Base-by-base conservation (phyloP, 164 flowering plant genomes). In the Vitis rupestris region DNA sequence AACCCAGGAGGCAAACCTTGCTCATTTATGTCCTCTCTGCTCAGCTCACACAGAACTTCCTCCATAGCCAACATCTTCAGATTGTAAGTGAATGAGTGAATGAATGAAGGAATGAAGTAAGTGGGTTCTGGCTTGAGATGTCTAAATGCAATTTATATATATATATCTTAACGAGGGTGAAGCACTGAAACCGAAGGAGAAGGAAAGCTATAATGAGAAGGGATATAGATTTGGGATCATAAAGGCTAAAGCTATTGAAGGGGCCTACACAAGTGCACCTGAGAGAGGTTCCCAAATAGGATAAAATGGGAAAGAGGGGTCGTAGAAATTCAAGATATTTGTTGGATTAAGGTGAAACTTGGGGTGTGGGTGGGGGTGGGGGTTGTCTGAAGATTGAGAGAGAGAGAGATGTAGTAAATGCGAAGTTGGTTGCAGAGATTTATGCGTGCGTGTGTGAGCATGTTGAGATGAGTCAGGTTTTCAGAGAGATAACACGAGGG, bases 1-100 rank as follows among this genome's bases (percentile, higher is more conserved):
- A 90, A 92, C 17, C 98, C 98, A 3, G 98, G 98, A 19, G 96
- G 96, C 78, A 89, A 73, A 1, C 89, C 88, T 64, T 83, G 82
- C 63, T 86, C 84, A 53, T 81, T 80, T 1, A 66, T 51, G 12
- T 83, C 89, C 47, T 75, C 83, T 48, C 81, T 72, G 2, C 37
- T 67, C 6, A 88, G 73, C 61, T 90, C 92, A 72, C 81, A 23
- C 60, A 88, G 53, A 3, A 84, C 70, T 13, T 84, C 85, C 65
- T 83, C 88, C 73, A 86, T 51, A n/a, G 70, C 72, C 71, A 82
- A 64, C 82, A 78, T 83, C 50, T 60, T 59, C 1, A 2, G 9
- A 59, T 12, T 54, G 29, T 27, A 8, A 17, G 27, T 60, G 63
- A 48, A 49, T 58, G 65, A 59, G 14, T 23, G 31, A 14, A 37